phyloP scores from a whole-genome alignment of 2,329 filamentous ascomycete species.

The Helotiales sp. region DNA sequence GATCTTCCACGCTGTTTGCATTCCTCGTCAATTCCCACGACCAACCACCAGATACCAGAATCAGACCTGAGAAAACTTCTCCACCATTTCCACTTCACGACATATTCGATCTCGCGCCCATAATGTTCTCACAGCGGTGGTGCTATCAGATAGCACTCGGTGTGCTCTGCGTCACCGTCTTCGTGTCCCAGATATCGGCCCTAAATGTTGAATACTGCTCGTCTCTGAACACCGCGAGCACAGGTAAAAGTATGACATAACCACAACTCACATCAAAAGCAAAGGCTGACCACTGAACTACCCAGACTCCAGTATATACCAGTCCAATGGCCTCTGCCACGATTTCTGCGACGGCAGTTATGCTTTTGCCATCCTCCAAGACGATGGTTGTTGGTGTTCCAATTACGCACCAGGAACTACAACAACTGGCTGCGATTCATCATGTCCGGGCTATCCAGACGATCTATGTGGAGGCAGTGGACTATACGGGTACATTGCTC shows the following conservation, averaged over 20 bases:
- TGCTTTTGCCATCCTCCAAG: constrained; percentile 69
- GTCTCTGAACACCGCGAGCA: constrained; percentile 46
- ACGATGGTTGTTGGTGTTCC: constrained; percentile 71
- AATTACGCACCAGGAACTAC: constrained; percentile 59
- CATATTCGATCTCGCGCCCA: constrained; percentile 4
- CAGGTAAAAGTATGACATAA: constrained; percentile 41
- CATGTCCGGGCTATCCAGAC: constrained; percentile 67
- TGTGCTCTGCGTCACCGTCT: constrained; percentile 19
- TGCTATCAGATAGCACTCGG: constrained; percentile 27
- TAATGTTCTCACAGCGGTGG: constrained; percentile 18
- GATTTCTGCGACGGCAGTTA: constrained; percentile 56
- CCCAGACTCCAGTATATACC: constrained; percentile 56
- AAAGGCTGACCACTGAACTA: constrained; percentile 14
- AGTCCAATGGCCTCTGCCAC: constrained; percentile 70
- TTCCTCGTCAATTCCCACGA: constrained; percentile 12
- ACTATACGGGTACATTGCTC: constrained; percentile 65
- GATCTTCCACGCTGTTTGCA: constrained; percentile 26
- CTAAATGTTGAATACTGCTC: constrained; percentile 42
- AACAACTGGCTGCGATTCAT: constrained; percentile 51
- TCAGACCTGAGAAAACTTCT: neutral
- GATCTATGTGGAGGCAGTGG: constrained; percentile 66
- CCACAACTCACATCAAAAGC: constrained; percentile 1
- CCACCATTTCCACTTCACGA: neutral
- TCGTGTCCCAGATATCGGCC: constrained; percentile 19
- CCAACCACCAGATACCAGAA: constrained; percentile 12